Evolutionary conservation across 768 basidiomycete species (phyloP).

Genomic region (Termitomyces sp.): DNA sequence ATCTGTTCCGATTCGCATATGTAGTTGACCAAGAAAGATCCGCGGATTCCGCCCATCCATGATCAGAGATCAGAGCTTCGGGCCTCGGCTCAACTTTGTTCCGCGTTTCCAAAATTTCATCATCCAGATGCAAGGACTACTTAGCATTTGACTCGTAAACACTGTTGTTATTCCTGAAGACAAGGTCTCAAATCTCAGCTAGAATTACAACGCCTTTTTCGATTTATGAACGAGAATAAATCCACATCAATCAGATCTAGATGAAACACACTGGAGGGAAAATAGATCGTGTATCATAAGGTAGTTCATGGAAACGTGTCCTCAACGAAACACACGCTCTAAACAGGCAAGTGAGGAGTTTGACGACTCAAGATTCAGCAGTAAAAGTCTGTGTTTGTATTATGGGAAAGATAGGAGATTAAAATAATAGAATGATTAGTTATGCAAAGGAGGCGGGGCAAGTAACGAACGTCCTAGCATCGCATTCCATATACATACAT

Average conservation of each 20-base stretch:
- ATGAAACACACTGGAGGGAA: not conserved
- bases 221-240: not conserved
- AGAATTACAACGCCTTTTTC: not conserved
- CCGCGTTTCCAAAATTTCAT: not conserved
- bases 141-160: not conserved
- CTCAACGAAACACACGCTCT: not conserved
- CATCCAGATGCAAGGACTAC: not conserved
- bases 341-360: not conserved
- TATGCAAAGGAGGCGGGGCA: not conserved
- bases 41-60: not conserved
- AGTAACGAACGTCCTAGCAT: not conserved
- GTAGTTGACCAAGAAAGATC: not conserved
- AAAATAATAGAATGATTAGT: not conserved
- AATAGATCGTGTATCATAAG: not conserved
- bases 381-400: not conserved
- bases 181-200: not conserved
- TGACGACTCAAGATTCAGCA: not conserved
- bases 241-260: not conserved
- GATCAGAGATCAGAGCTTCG: not conserved
- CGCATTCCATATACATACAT: not conserved
- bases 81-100: not conserved
- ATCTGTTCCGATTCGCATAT: not conserved
- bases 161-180: not conserved
- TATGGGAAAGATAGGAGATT: not conserved
- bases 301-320: not conserved